Percentiles rank a stretch among this genome's conserved stretches.
Conservation (phyloP, 106 monocot species). For the Cymbidium sinense region DNA sequence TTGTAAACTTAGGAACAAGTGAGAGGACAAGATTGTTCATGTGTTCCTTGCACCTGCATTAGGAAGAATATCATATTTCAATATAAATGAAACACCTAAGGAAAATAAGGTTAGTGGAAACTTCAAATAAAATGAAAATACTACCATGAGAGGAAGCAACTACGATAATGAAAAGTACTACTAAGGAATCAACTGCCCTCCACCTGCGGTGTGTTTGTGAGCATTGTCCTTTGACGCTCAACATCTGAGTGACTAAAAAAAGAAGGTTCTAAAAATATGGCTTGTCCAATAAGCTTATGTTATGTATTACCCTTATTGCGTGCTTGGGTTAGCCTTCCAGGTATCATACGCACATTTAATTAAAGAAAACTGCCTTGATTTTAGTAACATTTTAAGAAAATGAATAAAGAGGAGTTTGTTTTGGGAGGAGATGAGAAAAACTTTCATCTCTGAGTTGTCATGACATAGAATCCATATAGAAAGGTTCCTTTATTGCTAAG, state of each 20-base stretch:
- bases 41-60: conserved; percentile 72
- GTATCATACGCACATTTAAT: too few species aligned
- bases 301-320: neutral
- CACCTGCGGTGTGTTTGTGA: too few species aligned
- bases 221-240: too few species aligned
- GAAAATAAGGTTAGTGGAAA: neutral
- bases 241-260: neutral
- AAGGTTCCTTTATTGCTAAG: neutral
- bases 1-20: conserved; percentile 77
- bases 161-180: too few species aligned
- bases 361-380: too few species aligned
- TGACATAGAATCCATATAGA: neutral
- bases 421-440: neutral
- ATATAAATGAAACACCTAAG: neutral
- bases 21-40: conserved; percentile 88
- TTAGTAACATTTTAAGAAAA: neutral
- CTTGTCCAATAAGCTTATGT: neutral
- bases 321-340: neutral
- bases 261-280: neutral
- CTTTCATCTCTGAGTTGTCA: conserved; percentile 2
- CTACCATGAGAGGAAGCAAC: too few species aligned
- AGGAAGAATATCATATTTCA: neutral
- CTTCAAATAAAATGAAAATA: too few species aligned
- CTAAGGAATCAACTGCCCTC: too few species aligned
- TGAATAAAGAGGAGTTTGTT: neutral